Conservation (phyloP, 768 basidiomycete genomes). For the Pseudohyphozyma bogoriensis region DNA sequence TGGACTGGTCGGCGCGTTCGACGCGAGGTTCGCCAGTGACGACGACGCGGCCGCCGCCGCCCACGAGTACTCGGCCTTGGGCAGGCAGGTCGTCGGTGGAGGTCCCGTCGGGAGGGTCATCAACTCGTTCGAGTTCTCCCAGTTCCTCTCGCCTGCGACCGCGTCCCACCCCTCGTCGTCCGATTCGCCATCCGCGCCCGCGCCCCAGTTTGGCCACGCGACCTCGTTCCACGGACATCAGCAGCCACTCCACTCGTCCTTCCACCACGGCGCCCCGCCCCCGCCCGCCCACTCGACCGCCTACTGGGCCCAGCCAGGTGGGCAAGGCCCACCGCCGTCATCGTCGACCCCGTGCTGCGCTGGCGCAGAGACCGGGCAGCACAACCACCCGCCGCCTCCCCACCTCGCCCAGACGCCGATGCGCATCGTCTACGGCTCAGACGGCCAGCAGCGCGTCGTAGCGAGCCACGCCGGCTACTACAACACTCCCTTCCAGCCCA, state of each 20-base stretch:
- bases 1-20: neutral
- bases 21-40: neutral
- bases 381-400: neutral
- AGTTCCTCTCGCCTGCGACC: neutral
- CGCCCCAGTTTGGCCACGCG: too few species aligned
- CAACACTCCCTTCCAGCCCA: conserved; percentile 3
- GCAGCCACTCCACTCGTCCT: neutral
- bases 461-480: neutral
- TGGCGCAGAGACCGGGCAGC: neutral
- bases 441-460: neutral
- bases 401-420: neutral
- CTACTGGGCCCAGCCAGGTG: too few species aligned
- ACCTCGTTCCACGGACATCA: too few species aligned
- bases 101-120: neutral
- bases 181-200: neutral
- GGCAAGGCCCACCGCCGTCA: too few species aligned
- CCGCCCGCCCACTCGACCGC: neutral
- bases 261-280: neutral
- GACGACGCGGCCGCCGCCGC: neutral
- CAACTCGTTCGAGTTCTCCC: neutral
- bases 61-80: conserved; percentile 1
- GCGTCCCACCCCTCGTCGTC: neutral
- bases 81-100: neutral
- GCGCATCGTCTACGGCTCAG: neutral
- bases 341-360: too few species aligned